These are phyloP conservation scores for Phyllosticta citriasiana DNA, from an alignment of 2,329 filamentous ascomycete genomes.

Conservation along the genomic window DNA sequence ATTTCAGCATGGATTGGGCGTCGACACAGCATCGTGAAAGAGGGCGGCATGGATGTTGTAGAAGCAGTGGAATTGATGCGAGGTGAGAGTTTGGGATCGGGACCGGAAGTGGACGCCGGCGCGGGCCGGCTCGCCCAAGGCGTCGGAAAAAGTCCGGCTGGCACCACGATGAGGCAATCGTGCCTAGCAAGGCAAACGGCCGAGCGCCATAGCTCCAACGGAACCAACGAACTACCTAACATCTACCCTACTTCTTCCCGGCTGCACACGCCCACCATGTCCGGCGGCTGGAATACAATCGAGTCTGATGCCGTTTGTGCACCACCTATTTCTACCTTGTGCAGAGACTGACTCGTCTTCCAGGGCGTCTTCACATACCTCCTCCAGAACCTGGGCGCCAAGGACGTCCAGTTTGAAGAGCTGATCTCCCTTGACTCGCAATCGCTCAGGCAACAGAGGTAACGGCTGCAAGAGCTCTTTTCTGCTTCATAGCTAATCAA, in stretches of 20 bases:
- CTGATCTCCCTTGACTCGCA: conserved; percentile 79
- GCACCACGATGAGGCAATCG: conserved; percentile 2
- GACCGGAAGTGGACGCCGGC: too few relatives aligned
- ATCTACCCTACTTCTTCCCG: background rate
- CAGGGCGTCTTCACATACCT: conserved; percentile 96
- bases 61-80: too few relatives aligned
- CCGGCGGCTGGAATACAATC: conserved; percentile 90
- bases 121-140: too few relatives aligned
- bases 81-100: too few relatives aligned
- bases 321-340: conserved; percentile 7
- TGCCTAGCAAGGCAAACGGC: background rate
- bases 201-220: conserved; percentile 2
- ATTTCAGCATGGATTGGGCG: too few relatives aligned
- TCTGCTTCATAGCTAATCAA: conserved; percentile 70
- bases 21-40: too few relatives aligned
- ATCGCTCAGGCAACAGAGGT: conserved; percentile 52
- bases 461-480: conserved; percentile 82
- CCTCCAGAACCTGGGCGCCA: conserved; percentile 83
- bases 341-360: background rate
- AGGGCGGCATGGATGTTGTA: too few relatives aligned
- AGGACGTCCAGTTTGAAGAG: conserved; percentile 94
- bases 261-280: conserved; percentile 18
- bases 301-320: conserved; percentile 82
- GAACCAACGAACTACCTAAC: background rate
- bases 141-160: conserved; percentile 1